Conservation (phyloP, 2,329 filamentous ascomycete species). For the Seiridium unicorne region DNA sequence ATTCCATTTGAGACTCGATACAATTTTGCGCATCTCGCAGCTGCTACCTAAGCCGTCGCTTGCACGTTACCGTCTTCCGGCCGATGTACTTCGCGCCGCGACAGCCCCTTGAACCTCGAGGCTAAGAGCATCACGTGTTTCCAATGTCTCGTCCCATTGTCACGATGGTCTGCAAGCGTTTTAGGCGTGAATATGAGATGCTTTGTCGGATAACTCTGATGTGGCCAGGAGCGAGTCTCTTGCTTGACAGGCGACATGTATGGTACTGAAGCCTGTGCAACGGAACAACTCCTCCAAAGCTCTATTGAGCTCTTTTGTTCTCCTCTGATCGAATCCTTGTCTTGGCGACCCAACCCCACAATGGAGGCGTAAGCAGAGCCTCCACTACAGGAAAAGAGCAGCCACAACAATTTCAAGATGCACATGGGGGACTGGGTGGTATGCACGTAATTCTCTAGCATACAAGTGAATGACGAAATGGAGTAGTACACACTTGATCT, state of each 20-base stretch:
- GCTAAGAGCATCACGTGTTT: slow-evolving; percentile 3
- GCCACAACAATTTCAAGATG: too few relatives aligned
- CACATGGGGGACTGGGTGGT: too few relatives aligned
- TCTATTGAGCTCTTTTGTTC: not conserved
- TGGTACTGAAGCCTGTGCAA: too few relatives aligned
- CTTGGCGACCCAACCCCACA: slow-evolving; percentile 1
- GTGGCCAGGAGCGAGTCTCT: too few relatives aligned
- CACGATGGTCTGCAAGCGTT: not conserved
- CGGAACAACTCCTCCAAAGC: not conserved
- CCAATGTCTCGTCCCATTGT: not conserved
- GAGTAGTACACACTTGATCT: too few relatives aligned
- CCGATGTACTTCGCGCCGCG: slow-evolving; percentile 1
- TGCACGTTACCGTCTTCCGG: not conserved
- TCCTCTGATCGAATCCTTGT: slow-evolving; percentile 1
- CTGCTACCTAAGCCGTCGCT: not conserved
- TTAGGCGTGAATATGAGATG: not conserved
- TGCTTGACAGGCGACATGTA: too few relatives aligned
- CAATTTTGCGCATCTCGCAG: not conserved
- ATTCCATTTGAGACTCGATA: not conserved
- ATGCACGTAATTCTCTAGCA: too few relatives aligned
- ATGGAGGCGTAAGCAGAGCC: not conserved
- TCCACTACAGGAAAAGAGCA: not conserved
- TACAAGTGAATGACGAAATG: too few relatives aligned
- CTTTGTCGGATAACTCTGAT: too few relatives aligned
- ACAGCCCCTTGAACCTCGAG: not conserved